Conservation (phyloP, 2,329 filamentous ascomycete genomes). For the Sarocladiaceae sp. region DNA sequence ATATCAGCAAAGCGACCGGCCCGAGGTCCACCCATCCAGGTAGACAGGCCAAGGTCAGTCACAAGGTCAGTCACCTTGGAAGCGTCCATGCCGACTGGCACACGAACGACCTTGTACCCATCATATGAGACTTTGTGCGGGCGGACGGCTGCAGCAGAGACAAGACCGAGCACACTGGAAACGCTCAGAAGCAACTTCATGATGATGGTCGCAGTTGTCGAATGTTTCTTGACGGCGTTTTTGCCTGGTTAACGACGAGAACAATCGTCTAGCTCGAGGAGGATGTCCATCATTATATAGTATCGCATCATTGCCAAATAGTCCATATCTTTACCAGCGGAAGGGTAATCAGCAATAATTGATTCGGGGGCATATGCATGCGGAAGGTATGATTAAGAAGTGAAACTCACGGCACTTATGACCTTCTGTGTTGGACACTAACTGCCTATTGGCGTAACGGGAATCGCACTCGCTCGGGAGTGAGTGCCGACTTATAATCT, state of each 20-base stretch:
- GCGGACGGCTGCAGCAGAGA: not conserved
- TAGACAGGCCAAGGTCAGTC: conserved; percentile 27
- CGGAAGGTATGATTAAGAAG: conserved; percentile 2
- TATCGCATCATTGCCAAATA: not conserved
- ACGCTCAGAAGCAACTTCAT: conserved; percentile 6
- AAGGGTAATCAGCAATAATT: not conserved
- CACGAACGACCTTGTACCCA: conserved; percentile 40
- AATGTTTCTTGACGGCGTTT: not conserved
- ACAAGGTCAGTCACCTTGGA: conserved; percentile 28
- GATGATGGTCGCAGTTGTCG: not conserved
- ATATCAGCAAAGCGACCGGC: conserved; percentile 30
- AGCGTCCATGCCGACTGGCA: conserved; percentile 31
- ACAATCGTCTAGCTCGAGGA: not conserved
- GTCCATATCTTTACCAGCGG: not conserved
- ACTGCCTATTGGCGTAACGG: conserved; percentile 7
- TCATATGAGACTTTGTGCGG: conserved; percentile 29
- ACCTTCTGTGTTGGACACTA: conserved; percentile 7
- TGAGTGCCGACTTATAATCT: conserved; percentile 1
- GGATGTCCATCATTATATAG: not conserved
- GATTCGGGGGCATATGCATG: not conserved
- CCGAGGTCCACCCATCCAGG: conserved; percentile 21
- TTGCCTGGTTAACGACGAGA: not conserved
- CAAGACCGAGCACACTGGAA: not conserved
- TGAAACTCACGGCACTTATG: not conserved
- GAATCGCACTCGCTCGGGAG: not conserved